Percentiles rank a stretch among this genome's conserved stretches.
Conservation (phyloP, 176 grass and related monocot species). For the Musa troglodytarum region DNA sequence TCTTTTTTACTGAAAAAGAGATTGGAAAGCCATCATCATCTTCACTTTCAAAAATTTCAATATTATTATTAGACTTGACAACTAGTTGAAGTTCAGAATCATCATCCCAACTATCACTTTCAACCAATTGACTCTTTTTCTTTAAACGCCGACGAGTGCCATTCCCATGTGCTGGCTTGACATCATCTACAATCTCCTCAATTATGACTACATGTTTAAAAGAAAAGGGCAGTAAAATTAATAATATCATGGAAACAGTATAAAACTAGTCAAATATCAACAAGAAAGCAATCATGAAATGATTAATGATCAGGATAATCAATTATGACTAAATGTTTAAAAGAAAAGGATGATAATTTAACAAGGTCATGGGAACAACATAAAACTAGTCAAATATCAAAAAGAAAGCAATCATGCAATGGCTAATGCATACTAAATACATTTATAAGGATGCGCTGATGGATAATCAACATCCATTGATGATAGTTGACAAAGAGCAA, state of each 20-base stretch:
- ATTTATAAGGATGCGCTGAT: neutral
- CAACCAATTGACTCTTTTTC: slow-evolving; percentile 46
- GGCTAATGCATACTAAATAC: neutral
- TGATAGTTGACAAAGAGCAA: too few species aligned
- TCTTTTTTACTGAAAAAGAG: slow-evolving; percentile 40
- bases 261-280: neutral
- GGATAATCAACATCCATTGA: neutral
- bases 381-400: neutral
- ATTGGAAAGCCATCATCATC: slow-evolving; percentile 96
- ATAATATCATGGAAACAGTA: neutral
- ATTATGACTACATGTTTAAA: slow-evolving; percentile 63
- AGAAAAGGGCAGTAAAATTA: neutral
- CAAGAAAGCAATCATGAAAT: neutral
- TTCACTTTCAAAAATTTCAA: slow-evolving; percentile 57
- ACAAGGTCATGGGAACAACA: neutral
- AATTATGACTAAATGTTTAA: slow-evolving; percentile 67
- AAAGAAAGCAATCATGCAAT: neutral
- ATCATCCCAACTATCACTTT: slow-evolving; percentile 36
- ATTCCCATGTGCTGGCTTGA: slow-evolving; percentile 34
- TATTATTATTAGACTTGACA: slow-evolving; percentile 25
- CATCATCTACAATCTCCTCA: slow-evolving; percentile 88
- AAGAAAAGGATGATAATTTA: neutral
- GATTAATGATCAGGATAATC: slow-evolving; percentile 14
- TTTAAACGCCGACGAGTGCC: slow-evolving; percentile 27
- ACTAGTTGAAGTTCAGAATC: slow-evolving; percentile 36